Evolutionary conservation across 352 stramenopile species (phyloP).

Genomic region (Thraustochytrium striatum): DNA sequence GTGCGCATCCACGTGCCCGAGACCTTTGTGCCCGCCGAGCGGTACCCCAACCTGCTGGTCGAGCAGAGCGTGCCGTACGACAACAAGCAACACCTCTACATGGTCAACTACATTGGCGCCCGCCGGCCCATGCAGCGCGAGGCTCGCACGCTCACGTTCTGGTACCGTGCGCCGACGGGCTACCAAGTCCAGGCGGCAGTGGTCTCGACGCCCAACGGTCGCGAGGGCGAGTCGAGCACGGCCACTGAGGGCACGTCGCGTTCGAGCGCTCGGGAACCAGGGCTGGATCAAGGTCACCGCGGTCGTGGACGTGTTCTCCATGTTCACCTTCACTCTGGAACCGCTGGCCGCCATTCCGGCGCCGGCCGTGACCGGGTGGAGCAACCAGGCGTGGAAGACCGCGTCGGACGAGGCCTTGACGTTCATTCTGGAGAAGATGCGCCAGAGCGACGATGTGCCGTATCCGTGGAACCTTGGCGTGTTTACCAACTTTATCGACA

Average conservation of each 20-base stretch:
- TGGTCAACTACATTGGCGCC: conserved; percentile 44
- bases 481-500: not conserved
- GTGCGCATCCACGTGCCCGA: conserved; percentile 1
- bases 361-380: not conserved
- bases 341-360: no score
- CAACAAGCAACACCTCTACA: conserved; percentile 13
- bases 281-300: not conserved
- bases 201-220: no score
- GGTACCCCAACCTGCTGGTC: no score
- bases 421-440: not conserved
- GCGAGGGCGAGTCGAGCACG: no score
- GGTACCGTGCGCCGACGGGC: no score
- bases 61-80: not conserved
- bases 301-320: not conserved
- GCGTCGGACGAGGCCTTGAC: not conserved
- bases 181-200: no score
- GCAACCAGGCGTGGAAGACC: not conserved
- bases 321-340: not conserved
- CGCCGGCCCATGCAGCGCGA: no score
- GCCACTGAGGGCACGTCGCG: no score
- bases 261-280: not conserved
- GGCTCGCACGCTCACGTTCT: no score
- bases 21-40: not conserved
- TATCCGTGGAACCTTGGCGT: not conserved
- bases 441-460: not conserved